A percentile compares a stretch with the other conserved stretches of the same genome.
phyloP scores from a whole-genome alignment of 495 filamentous ascomycete species.

The Daldinia loculata region DNA sequence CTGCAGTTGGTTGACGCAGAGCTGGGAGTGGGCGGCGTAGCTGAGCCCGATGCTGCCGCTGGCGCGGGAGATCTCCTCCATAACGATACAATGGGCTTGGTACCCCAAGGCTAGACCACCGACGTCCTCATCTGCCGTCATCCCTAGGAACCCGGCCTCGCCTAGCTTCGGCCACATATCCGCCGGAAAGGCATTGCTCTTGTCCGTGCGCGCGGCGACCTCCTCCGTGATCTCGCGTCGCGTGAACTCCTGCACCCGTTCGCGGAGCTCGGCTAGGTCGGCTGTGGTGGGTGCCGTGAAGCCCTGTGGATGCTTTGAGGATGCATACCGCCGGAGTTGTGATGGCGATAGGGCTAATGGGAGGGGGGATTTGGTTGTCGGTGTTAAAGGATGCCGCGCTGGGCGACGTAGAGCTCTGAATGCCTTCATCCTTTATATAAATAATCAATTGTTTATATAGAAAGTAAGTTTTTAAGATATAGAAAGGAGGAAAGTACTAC shows the following conservation, averaged over 20 bases:
- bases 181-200: conserved; percentile 84
- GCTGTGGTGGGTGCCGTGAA: conserved; percentile 78
- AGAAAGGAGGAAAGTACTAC: neutral
- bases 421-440: conserved; percentile 45
- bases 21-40: conserved; percentile 95
- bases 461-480: conserved; percentile 3
- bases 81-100: conserved; percentile 94
- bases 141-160: conserved; percentile 88
- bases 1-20: conserved; percentile 96
- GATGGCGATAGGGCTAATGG: conserved; percentile 32
- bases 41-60: conserved; percentile 86
- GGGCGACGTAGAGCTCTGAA: conserved; percentile 47
- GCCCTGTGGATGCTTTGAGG: conserved; percentile 85
- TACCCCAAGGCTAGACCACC: conserved; percentile 94
- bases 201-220: conserved; percentile 82
- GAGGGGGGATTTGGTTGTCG: conserved; percentile 20
- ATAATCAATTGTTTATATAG: conserved; percentile 1
- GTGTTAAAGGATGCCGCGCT: conserved; percentile 26
- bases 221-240: conserved; percentile 85
- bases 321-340: conserved; percentile 55
- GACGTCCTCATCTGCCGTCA: conserved; percentile 93
- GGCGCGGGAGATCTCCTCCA: conserved; percentile 80
- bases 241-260: conserved; percentile 91
- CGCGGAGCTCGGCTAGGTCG: conserved; percentile 85
- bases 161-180: conserved; percentile 96